phyloP scores from a whole-genome alignment of 768 basidiomycete genomes.

The Trametes cubensis region DNA sequence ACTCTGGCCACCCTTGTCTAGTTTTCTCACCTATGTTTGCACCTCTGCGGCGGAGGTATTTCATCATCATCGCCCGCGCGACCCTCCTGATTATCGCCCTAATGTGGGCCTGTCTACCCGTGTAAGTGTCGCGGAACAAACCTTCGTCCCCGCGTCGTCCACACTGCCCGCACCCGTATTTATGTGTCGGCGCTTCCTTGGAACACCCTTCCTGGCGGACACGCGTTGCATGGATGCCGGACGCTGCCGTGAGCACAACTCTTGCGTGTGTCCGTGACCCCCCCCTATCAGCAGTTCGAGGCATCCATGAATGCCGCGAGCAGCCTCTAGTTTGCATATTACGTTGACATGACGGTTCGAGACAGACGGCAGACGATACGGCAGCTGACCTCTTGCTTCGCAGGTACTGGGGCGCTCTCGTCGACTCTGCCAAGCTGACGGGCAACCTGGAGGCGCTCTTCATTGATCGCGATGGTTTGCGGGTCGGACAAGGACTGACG shows the following conservation, averaged over 20 bases:
- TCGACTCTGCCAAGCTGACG: slow-evolving; percentile 25
- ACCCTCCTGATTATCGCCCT: slow-evolving; percentile 38
- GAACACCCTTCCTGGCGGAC: not conserved
- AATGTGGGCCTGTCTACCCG: slow-evolving; percentile 45
- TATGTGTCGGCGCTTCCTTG: not conserved
- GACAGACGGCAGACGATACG: too few species aligned
- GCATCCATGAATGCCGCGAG: too few species aligned
- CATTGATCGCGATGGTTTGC: slow-evolving; percentile 43
- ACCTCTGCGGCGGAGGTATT: slow-evolving; percentile 29
- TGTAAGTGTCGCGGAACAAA: slow-evolving; percentile 34
- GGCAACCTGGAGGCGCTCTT: slow-evolving; percentile 42
- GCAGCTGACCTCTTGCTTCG: too few species aligned
- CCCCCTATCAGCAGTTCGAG: too few species aligned
- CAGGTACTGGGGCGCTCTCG: slow-evolving; percentile 35
- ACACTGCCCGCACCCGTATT: slow-evolving; percentile 1
- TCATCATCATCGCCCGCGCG: slow-evolving; percentile 37
- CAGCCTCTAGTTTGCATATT: too few species aligned
- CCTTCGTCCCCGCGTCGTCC: not conserved
- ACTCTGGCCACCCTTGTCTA: slow-evolving; percentile 4
- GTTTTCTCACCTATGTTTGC: slow-evolving; percentile 33
- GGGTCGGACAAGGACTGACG: slow-evolving; percentile 37
- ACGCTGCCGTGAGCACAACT: not conserved
- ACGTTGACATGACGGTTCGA: too few species aligned
- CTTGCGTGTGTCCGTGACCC: too few species aligned
- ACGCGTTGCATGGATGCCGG: slow-evolving; percentile 1